Base-by-base conservation (phyloP, 176 grass and related monocot genomes). In the Oryza officinalis region DNA sequence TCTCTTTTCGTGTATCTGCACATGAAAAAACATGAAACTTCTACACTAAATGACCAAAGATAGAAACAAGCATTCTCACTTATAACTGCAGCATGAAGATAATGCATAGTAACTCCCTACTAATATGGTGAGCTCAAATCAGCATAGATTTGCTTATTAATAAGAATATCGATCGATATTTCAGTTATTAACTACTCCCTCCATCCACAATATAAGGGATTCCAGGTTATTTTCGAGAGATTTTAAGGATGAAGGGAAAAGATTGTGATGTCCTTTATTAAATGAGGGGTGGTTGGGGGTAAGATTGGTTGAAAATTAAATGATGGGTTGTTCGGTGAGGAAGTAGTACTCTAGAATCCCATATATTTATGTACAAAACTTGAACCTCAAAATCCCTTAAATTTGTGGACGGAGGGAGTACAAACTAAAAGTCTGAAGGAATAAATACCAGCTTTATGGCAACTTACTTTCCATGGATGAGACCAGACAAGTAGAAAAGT, bases 401-500 rank as follows among this genome's bases (percentile, higher is more conserved):
- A 50, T 17, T 50, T 17, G 13, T 5, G 47, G 15, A 50, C 4
- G 0, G 47, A 50, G 47, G 13, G 13, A 49, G 14, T 17, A 49
- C 13, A 71, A 49, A 46, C 63, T 74, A 79, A 73, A 1, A 82
- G 41, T 74, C 63, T 65, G 66, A 47, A 69, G 70, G 52, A 86
- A 65, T 14, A 67, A 67, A 63, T 61, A 17, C 49, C 69, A 66
- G 46, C 8, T 65, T 81, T 65, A 44, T 12, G 76, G 23, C 25
- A 86, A 91, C 93, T 93, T 96, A 99, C 96, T 87, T 96, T 87
- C 87, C 93, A 90, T 96, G 83, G 59, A 89, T 84, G 14, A 99
- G 89, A 79, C 96, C 96, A 68, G 96, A 99, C 69, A 99, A 80
- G 89, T 99, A 99, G 83, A 99, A 99, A 44, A 99, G 84, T 80